Conservation (phyloP, 495 filamentous ascomycete species). For the Sphaerosporella brunnea region DNA sequence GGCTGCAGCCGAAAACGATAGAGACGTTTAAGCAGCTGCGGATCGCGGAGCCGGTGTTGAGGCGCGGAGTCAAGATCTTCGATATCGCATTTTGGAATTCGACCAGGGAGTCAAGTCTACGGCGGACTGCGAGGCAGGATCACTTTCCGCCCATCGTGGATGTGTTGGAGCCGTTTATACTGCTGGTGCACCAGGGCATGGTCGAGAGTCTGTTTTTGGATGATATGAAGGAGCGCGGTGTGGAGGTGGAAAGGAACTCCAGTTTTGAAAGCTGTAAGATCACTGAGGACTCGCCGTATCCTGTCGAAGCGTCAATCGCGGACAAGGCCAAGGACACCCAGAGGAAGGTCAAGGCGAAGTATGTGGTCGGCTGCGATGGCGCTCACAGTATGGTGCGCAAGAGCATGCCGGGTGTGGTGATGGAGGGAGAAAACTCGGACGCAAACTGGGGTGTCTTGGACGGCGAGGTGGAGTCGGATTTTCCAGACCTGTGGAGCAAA, state of each 20-base stretch:
- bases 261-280: constrained; percentile 41
- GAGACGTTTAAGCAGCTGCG: constrained; percentile 55
- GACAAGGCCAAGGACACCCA: constrained; percentile 28
- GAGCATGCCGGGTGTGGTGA: constrained; percentile 42
- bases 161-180: constrained; percentile 50
- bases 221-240: constrained; percentile 41
- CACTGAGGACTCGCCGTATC: constrained; percentile 30
- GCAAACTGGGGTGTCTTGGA: constrained; percentile 62
- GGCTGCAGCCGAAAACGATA: constrained; percentile 60
- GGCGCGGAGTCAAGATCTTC: constrained; percentile 47
- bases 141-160: constrained; percentile 60
- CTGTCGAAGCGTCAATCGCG: constrained; percentile 32
- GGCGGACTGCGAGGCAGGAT: constrained; percentile 48
- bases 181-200: constrained; percentile 60
- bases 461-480: constrained; percentile 56
- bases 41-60: constrained; percentile 42
- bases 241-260: constrained; percentile 39
- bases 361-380: constrained; percentile 43
- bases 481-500: constrained; percentile 62
- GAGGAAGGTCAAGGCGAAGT: constrained; percentile 38
- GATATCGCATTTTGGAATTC: constrained; percentile 62
- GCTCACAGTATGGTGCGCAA: constrained; percentile 41
- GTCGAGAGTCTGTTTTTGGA: constrained; percentile 48
- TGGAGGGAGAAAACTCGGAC: constrained; percentile 42
- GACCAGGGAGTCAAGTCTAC: constrained; percentile 29